Conservation (phyloP, 1,139 yeast species). For the Sugiyamaella grinbergsii region DNA sequence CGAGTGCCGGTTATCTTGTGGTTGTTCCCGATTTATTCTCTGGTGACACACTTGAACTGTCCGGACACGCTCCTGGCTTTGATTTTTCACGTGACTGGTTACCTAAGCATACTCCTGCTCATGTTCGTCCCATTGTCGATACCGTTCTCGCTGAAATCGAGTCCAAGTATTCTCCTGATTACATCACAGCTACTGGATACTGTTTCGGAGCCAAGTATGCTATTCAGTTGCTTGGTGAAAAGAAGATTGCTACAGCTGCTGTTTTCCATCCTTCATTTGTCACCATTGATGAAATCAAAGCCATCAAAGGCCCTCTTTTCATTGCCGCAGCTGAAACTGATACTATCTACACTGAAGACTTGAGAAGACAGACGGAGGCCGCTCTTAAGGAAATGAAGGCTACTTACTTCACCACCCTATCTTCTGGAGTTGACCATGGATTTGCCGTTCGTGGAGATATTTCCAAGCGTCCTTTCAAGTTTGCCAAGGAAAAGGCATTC, state of each 20-base stretch:
- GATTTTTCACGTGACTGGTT: slow-evolving; percentile 57
- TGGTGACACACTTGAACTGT: slow-evolving; percentile 50
- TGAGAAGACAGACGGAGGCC: slow-evolving; percentile 62
- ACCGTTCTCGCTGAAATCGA: slow-evolving; percentile 46
- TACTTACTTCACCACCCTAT: slow-evolving; percentile 60
- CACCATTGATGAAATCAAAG: slow-evolving; percentile 60
- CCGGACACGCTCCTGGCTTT: slow-evolving; percentile 35
- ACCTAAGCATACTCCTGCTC: slow-evolving; percentile 52
- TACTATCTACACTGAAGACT: slow-evolving; percentile 58
- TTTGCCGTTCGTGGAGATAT: slow-evolving; percentile 77
- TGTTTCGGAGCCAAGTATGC: slow-evolving; percentile 82
- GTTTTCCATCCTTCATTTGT: slow-evolving; percentile 84
- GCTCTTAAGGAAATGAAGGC: slow-evolving; percentile 53
- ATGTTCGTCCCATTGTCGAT: slow-evolving; percentile 48
- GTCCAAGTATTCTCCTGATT: slow-evolving; percentile 51
- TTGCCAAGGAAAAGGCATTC: slow-evolving; percentile 71
- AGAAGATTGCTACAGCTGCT: slow-evolving; percentile 58
- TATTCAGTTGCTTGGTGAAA: slow-evolving; percentile 53
- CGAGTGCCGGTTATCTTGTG: slow-evolving; percentile 63
- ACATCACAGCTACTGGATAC: slow-evolving; percentile 67
- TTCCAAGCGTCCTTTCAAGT: slow-evolving; percentile 54
- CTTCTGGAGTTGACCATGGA: slow-evolving; percentile 69
- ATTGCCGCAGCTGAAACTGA: slow-evolving; percentile 78
- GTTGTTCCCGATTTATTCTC: slow-evolving; percentile 72
- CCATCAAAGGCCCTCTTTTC: slow-evolving; percentile 59